Evolutionary conservation across 192 early-diverging fungal species (phyloP).

Genomic region (Coemansia sp.): DNA sequence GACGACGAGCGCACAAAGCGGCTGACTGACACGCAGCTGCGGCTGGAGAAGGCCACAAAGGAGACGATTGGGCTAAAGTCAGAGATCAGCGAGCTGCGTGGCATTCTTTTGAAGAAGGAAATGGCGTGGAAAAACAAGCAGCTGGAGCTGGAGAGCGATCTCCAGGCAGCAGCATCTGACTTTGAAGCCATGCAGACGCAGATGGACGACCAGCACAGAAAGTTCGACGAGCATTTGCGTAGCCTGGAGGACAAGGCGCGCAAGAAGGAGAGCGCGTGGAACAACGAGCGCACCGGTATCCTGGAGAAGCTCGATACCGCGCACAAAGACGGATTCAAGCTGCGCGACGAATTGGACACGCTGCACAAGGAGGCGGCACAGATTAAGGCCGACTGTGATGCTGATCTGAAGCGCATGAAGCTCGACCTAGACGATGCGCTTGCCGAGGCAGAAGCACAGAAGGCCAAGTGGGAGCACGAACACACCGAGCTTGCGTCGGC

Average conservation of each 20-base stretch:
- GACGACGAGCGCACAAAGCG: constrained; percentile 30
- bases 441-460: constrained; percentile 7
- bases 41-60: constrained; percentile 28
- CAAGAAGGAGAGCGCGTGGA: constrained; percentile 33
- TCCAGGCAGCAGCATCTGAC: constrained; percentile 37
- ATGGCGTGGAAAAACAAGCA: constrained; percentile 45
- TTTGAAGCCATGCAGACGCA: constrained; percentile 35
- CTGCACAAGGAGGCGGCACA: constrained; percentile 34
- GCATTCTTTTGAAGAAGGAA: constrained; percentile 41
- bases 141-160: constrained; percentile 32
- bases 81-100: constrained; percentile 49
- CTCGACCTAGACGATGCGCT: constrained; percentile 24
- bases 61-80: constrained; percentile 32
- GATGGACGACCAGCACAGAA: constrained; percentile 16
- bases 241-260: constrained; percentile 19
- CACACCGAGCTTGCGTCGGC: constrained; percentile 22
- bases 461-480: constrained; percentile 24
- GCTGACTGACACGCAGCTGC: constrained; percentile 34
- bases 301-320: constrained; percentile 47
- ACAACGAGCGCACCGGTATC: constrained; percentile 27
- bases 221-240: constrained; percentile 10
- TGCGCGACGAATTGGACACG: constrained; percentile 43
- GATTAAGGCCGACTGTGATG: constrained; percentile 28
- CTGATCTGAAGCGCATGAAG: constrained; percentile 29
- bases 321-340: constrained; percentile 46